Base-by-base conservation (phyloP, 352 stramenopile species). In the Thalassiosira exigua region DNA sequence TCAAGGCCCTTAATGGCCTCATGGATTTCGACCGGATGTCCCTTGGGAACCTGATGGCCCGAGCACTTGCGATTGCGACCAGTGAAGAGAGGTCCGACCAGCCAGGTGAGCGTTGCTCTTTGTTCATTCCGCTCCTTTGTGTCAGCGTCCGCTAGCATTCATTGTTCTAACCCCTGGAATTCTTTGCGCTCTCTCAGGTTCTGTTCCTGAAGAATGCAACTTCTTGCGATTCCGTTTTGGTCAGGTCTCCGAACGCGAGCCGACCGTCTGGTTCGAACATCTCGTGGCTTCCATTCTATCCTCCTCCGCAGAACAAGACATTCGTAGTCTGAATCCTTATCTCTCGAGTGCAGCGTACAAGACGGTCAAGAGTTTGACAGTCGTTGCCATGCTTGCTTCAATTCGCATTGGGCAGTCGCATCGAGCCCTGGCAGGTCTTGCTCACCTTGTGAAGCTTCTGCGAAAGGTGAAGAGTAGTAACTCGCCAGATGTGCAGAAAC, bases 271-370 rank as follows among this genome's bases (percentile, higher is more conserved):
- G 90, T 95, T 95, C 75, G 88, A 94, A 48, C 72, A 93, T 12
- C 79, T 96, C 30, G 91, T 95, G 7, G 90, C 88, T 21, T 92
- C 86, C 5, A 94, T 95, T 69, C 77, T 95, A 7, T 94, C 84
- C 0, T 90, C 86, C 12, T 88, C 79, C 9, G 82, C 87, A 33
- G 90, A 95, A 52, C 81, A 87, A 69, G 91, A 96, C 53, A 92
- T 96, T 51, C 70, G 90, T 30, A 92, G 83, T 46, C 79, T 95
- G 14, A 96, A 96, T 60, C 93, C 93, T 14, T 94, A 95, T 68
- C 90, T 96, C 52, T 93, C 82, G 14, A 69, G 65, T 41, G 58
- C 88, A 70, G 89, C 89, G 2, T 93, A 93, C 69, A 93, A 93
- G 59, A 94, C 88, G 21, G 86, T 94, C 2, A 94, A 87, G 12